Percentiles rank a stretch among this genome's conserved stretches.
Conservation (phyloP, 441 rosid genomes). For the Metrosideros polymorpha region DNA sequence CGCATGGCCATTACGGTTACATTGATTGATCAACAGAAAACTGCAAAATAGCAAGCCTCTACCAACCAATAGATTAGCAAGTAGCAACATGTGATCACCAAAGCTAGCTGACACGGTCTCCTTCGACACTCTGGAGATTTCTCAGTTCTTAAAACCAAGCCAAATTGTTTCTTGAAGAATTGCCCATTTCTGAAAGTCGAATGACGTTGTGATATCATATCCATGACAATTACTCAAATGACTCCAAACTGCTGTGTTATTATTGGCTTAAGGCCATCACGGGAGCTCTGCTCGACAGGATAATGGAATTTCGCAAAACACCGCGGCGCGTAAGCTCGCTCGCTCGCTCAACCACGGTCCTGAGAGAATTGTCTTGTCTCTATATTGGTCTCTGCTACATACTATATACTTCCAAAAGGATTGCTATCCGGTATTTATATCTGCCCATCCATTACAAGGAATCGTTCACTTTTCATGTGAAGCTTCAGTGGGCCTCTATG, state of each 20-base stretch:
- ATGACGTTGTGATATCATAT: neutral
- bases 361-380: neutral
- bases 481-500: neutral
- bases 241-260: neutral
- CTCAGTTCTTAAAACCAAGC: neutral
- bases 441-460: neutral
- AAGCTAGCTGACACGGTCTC: neutral
- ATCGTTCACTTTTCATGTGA: neutral
- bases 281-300: neutral
- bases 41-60: neutral
- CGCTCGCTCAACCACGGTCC: neutral
- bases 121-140: neutral
- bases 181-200: neutral
- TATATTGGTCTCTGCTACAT: neutral
- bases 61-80: neutral
- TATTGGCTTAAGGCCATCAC: neutral
- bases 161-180: neutral
- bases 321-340: neutral
- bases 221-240: neutral
- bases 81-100: neutral
- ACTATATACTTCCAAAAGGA: neutral
- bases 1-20: neutral
- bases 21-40: neutral
- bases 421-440: neutral
- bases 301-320: neutral